Conservation (phyloP, 192 early-diverging fungal species). For the Rhizophagus prolifer region DNA sequence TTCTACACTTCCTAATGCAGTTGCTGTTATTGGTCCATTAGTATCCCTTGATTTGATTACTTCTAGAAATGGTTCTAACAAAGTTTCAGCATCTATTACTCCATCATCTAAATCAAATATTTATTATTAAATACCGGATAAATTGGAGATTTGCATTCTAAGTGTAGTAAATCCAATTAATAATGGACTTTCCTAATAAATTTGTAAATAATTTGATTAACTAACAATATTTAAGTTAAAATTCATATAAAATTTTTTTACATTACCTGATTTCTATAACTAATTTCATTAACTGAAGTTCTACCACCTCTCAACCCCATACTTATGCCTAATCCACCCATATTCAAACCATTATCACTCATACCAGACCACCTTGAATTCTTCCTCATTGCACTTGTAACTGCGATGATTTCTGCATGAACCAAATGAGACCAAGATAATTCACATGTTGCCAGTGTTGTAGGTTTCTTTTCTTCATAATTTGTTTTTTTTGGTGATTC, state of each 20-base stretch:
- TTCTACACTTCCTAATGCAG: constrained; percentile 86
- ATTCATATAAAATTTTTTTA: no score
- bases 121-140: constrained; percentile 40
- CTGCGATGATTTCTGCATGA: constrained; percentile 72
- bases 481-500: background rate
- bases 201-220: background rate
- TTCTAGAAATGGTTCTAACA: constrained; percentile 91
- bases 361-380: constrained; percentile 77
- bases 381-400: constrained; percentile 77
- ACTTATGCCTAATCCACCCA: constrained; percentile 59
- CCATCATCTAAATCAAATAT: constrained; percentile 48
- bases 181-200: constrained; percentile 60
- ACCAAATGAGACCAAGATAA: constrained; percentile 69
- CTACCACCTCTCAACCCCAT: constrained; percentile 58
- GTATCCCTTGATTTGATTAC: constrained; percentile 92
- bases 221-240: no score
- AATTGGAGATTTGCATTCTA: constrained; percentile 53
- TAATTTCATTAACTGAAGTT: constrained; percentile 40
- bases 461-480: background rate
- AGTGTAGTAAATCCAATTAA: constrained; percentile 71
- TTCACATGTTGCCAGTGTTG: constrained; percentile 45
- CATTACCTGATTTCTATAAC: constrained; percentile 48
- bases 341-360: constrained; percentile 54
- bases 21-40: constrained; percentile 90
- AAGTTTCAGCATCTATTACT: constrained; percentile 62